phyloP scores from a whole-genome alignment of 805 yeast species.

The Zygoascus biomembranicola region DNA sequence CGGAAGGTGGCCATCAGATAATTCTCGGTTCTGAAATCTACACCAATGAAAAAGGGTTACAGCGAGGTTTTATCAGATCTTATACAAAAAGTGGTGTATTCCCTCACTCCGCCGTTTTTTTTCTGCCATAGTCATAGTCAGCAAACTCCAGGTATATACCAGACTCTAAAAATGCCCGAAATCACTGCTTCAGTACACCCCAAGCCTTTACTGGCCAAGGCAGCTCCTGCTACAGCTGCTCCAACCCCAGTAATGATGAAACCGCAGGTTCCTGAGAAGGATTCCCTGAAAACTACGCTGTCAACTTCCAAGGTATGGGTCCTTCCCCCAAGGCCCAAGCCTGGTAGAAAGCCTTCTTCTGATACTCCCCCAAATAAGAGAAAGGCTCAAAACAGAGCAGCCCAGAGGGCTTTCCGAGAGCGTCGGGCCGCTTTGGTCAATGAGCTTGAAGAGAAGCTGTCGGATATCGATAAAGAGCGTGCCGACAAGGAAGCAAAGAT shows the following conservation, averaged over 20 bases:
- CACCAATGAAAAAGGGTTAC: background rate
- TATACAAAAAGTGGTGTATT: background rate
- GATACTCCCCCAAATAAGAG: constrained; percentile 81
- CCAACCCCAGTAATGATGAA: background rate
- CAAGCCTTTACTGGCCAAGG: background rate
- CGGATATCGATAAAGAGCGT: constrained; percentile 59
- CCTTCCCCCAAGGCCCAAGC: constrained; percentile 74
- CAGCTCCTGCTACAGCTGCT: background rate
- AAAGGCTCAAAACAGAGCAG: constrained; percentile 90
- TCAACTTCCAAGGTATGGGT: constrained; percentile 72
- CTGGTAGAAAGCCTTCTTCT: constrained; percentile 48
- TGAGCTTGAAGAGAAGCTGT: constrained; percentile 63
- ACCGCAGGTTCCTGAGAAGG: background rate
- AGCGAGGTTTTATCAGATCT: background rate
- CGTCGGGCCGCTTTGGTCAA: constrained; percentile 74
- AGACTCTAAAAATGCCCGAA: background rate
- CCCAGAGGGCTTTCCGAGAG: constrained; percentile 85
- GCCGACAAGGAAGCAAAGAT: constrained; percentile 39
- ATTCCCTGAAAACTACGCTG: background rate
- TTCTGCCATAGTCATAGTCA: background rate
- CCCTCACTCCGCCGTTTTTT: background rate
- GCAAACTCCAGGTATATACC: background rate
- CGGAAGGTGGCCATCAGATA: background rate
- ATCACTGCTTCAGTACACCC: background rate
- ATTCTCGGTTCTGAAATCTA: background rate